Base-by-base conservation (phyloP, 2,329 filamentous ascomycete species). In the Monosporascus sp. region DNA sequence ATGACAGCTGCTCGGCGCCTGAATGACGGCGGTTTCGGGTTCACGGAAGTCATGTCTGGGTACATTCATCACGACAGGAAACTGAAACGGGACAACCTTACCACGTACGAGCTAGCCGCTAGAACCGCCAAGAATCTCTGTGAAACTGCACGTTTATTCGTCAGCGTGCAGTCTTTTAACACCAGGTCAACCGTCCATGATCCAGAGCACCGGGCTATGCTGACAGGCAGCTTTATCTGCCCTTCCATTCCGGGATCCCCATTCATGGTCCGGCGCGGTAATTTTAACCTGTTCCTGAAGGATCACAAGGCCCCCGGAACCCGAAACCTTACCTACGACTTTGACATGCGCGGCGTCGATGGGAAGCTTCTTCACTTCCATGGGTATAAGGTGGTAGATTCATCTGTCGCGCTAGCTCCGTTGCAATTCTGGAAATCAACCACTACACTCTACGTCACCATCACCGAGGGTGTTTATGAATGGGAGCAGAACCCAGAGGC, bases 11-110 rank as follows among this genome's bases (percentile, higher is more conserved):
- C 78, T 6, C 70, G 68, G 27, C 70, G 70, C 2, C 59, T 75
- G 49, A 71, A 76, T 34, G 73, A 75, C 9, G 69, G 69, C 44
- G 80, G 81, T 0, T 75, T 85, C 51, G 79, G 78, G 24, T 87
- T 87, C 61, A 80, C 80, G 0, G 83, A 87, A 64, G 77, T 85
- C 53, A 85, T 87, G 82, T 75, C 78, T 7, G 84, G 84, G 9
- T 81, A 79, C 57, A 73, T 88, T 25, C 79, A 83, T 58, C 64
- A 69, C 47, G 72, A 74, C 39, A 62, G 66, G 9, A 68, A 66
- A 27, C 62, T 77, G 41, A 62, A 62, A 6, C 70, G 72, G 9
- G 75, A 80, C 58, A 72, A 74, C 45, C 71, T 70, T 17, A 72
- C 76, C n/a, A 76, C 79, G 2, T 85, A 80, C 61, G 70, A 79